phyloP scores from a whole-genome alignment of 345 rosid genomes.

The Syzygium grande region DNA sequence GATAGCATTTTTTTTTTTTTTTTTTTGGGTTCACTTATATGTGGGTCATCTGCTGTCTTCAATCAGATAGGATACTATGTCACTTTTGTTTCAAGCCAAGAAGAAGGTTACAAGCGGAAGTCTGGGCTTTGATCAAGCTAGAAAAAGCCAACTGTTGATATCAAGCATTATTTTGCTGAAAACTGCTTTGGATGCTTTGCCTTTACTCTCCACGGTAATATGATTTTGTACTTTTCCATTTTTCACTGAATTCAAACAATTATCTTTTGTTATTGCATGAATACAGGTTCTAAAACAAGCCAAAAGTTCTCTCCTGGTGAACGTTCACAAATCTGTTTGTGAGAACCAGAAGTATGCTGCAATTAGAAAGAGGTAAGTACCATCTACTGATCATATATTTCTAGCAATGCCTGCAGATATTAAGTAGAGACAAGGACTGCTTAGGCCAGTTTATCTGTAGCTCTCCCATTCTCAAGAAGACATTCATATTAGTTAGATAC shows the following conservation, averaged over 20 bases:
- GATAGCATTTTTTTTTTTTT: not conserved
- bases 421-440: not conserved
- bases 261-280: constrained; percentile 5
- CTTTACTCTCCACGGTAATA: constrained; percentile 67
- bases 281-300: constrained; percentile 79
- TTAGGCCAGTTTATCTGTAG: not conserved
- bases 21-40: constrained; percentile 7
- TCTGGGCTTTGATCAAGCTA: constrained; percentile 51
- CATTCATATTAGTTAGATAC: not conserved
- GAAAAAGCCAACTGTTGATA: constrained; percentile 76
- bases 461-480: not conserved
- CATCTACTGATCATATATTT: not conserved
- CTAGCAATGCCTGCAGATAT: not conserved
- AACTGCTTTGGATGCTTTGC: constrained; percentile 94
- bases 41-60: constrained; percentile 10
- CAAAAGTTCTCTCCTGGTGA: constrained; percentile 75
- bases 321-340: constrained; percentile 65
- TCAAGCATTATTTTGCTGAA: constrained; percentile 90
- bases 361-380: constrained; percentile 64
- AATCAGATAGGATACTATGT: constrained; percentile 88
- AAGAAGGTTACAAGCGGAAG: constrained; percentile 70
- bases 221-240: not conserved
- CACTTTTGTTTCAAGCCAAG: constrained; percentile 96
- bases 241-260: not conserved
- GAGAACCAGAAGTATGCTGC: constrained; percentile 68